Evolutionary conservation across 2,329 filamentous ascomycete genomes (phyloP), one percentile per base, ranked within the genome.

Genomic region (Fusarium abutilonis): DNA sequence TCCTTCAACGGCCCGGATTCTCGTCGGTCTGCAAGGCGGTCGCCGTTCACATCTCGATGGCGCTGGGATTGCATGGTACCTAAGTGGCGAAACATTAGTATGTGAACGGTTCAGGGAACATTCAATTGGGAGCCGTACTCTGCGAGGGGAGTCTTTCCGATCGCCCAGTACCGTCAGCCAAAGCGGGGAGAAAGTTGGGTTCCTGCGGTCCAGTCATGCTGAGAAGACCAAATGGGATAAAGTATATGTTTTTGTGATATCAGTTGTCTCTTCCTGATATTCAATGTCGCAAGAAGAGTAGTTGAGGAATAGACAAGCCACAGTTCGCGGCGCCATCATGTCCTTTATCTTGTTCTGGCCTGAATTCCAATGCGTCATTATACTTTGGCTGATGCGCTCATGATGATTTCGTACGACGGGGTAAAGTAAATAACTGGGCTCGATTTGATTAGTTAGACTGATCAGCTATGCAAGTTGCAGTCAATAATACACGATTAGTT

Each of bases 1-100:
- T 68, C 52, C 47, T 64, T 68, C 49, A 68, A 44, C 6, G 66
- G 65, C 0, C 66, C 64, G 1, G 39, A 46, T 3, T 35, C 32
- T 43, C 36, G 45, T 3, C 60, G 56, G 7, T 36, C 31, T 13
- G n/a, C 44, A 35, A 39, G 38, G 15, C 9, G 13, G 29, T 7
- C 9, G 13, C n/a, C 45, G 29, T 7, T 38, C 2, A 19, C 19
- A 19, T 19, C 19, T 19, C 19, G 14, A 14, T 8, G 26, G 26
- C 9, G 13, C 11, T 51, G 29, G 11, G 21, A 4, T 9, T 38
- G 17, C 19, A 17, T 29, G 10, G 10, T 19, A 7, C 34, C 4
- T 15, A 8, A 36, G n/a, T 39, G 32, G 17, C n/a, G 29, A 38
- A 31, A 35, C 4, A 38, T 21, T 10, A 38, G 17, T 21, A 13